Evolutionary conservation across 176 grass and related monocot species (phyloP).

Genomic region (Thinopyrum elongatum): DNA sequence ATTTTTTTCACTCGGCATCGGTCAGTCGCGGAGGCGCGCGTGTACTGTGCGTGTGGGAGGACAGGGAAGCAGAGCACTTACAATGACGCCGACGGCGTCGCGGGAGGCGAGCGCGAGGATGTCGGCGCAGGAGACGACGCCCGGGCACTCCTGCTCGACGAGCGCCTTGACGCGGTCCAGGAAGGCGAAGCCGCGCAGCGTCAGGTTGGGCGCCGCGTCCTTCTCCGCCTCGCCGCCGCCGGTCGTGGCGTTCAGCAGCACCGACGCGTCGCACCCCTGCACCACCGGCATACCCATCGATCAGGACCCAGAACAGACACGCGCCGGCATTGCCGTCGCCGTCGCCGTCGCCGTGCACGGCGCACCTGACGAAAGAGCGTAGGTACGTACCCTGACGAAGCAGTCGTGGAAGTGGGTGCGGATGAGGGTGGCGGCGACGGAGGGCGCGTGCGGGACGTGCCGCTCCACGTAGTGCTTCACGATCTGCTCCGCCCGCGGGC

Average conservation of each 20-base stretch:
- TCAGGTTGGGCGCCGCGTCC: slow-evolving; percentile 60
- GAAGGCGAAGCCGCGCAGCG: slow-evolving; percentile 80
- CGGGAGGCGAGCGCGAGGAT: slow-evolving; percentile 63
- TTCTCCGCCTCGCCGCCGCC: slow-evolving; percentile 51
- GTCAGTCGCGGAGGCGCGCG: neutral
- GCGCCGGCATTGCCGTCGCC: neutral
- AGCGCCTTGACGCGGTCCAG: slow-evolving; percentile 66
- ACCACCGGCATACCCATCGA: neutral
- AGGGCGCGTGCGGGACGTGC: slow-evolving; percentile 67
- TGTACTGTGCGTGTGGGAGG: neutral
- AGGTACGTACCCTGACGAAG: slow-evolving; percentile 68
- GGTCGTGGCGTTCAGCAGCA: slow-evolving; percentile 71
- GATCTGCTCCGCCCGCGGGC: slow-evolving; percentile 75
- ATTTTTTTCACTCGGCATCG: neutral
- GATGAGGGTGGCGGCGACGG: slow-evolving; percentile 71
- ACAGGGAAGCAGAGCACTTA: slow-evolving; percentile 6
- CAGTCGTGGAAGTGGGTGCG: slow-evolving; percentile 98
- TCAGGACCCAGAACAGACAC: neutral
- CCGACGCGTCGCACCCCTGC: slow-evolving; percentile 87
- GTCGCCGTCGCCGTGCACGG: neutral
- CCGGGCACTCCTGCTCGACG: slow-evolving; percentile 87
- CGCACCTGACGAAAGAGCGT: no score
- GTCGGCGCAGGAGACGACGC: slow-evolving; percentile 92
- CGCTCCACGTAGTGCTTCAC: slow-evolving; percentile 52
- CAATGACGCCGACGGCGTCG: slow-evolving; percentile 65